Evolutionary conservation across 2,329 filamentous ascomycete species (phyloP).

Genomic region (Penicillium sp.): DNA sequence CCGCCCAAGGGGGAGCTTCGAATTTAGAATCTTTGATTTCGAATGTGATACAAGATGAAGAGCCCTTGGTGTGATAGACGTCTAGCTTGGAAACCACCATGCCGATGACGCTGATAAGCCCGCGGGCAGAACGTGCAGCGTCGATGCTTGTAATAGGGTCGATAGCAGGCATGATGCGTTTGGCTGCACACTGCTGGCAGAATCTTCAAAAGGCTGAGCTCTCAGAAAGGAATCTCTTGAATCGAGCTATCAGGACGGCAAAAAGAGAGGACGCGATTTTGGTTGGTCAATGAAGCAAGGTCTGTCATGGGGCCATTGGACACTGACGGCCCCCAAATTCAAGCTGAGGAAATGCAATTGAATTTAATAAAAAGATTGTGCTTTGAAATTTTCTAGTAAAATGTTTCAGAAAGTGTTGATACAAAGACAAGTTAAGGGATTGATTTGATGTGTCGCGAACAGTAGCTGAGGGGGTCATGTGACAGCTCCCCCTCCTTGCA

Average conservation of each 20-base stretch:
- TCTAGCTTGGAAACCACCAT: conserved; percentile 65
- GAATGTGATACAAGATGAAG: conserved; percentile 62
- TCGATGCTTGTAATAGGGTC: conserved; percentile 48
- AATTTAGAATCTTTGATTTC: conserved; percentile 60
- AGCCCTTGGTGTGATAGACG: conserved; percentile 52
- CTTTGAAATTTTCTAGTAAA: not conserved
- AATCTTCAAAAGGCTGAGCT: not conserved
- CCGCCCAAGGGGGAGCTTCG: conserved; percentile 40
- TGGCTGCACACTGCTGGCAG: not conserved
- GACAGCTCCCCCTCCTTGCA: conserved; percentile 24
- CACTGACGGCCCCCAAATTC: not conserved
- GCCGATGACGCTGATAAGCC: conserved; percentile 63
- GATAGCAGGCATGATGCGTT: conserved; percentile 16
- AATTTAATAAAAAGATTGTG: not conserved
- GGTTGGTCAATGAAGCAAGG: not conserved
- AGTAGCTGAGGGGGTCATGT: conserved; percentile 22
- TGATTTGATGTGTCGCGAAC: not conserved
- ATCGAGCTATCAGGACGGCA: not conserved
- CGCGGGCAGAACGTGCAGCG: conserved; percentile 40
- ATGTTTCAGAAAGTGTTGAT: not conserved
- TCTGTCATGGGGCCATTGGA: not conserved
- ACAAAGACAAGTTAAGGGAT: not conserved
- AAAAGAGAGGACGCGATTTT: not conserved
- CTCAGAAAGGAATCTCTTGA: not conserved
- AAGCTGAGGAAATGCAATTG: not conserved